Base-by-base conservation (phyloP, 2,329 filamentous ascomycete species). In the Botryosphaeria dothidea region DNA sequence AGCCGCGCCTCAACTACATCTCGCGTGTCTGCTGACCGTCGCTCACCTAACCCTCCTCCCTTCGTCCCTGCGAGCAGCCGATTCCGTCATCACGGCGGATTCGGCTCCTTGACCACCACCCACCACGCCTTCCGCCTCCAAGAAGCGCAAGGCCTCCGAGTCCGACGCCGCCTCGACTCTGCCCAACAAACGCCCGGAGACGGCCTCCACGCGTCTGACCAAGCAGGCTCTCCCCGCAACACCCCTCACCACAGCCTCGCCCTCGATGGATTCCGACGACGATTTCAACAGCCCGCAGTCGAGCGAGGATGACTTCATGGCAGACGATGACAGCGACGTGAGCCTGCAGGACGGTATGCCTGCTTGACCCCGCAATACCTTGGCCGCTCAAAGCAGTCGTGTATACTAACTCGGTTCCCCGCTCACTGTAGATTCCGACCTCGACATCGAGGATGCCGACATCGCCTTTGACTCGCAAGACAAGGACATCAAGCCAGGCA, bases 221-320 rank as follows among this genome's bases (percentile, higher is more conserved):
- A 61, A 54, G 27, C 48, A 62, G 51, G 58, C 64, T 27, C 72
- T 75, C 13, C 75, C 73, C 62, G 73, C 71, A 54, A 78, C 74
- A 29, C 75, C 74, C 62, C 69, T 70, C 43, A 74, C 75, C 54
- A 72, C 69, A 67, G 69, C 72, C 67, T 72, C 80, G 38, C 80
- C 75, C 77, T 86, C 83, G 68, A 97, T 97, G 93, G 93, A 97
- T 81, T 97, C 93, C 8, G 94, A 98, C 72, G 93, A 97, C 74
- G 94, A 97, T 67, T 93, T 93, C 78, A 90, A 95, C 86, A 96
- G 91, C 71, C 88, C 89, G 74, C 84, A 89, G 71, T 94, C 92
- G 46, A 96, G 91, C 74, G 90, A 89, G 64, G 89, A 91, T 69
- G 86, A 86, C 66, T 86, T 92, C 66, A 85, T 90, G 77, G 86